Evolutionary conservation across 208 protist species (phyloP), one percentile per base, ranked within the genome.

Genomic region (Strigomonas galati): DNA sequence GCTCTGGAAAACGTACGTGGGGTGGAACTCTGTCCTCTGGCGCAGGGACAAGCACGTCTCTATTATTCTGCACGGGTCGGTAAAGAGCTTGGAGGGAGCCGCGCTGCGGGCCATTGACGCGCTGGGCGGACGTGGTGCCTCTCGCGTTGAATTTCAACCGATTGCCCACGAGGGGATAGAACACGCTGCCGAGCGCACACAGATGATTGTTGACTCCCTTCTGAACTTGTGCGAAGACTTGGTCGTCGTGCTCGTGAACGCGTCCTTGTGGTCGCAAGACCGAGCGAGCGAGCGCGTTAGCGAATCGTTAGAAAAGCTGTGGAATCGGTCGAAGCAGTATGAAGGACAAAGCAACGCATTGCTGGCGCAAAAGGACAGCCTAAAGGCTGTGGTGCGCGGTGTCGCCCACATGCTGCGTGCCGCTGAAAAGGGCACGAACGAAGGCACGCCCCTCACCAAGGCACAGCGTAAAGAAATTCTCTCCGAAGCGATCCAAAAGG

Each of bases 181-280:
- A 23, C 40, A 62, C 4, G 46, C 66, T 0, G 57, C 21, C 21
- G 48, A 30, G 26, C 71, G 67, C 14, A 72, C 64, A 9, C 27
- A 32, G 23, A 44, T 51, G 28, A 69, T 81, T 27, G 64, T 64
- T 0, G 51, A 63, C 28, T 32, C 62, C 0, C 67, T 81, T 43
- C 64, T 59, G 19, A 63, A 71, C 64, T 56, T 85, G 15, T 79
- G 79, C 65, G 79, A 85, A 44, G 72, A 79, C 52, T 62, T 85
- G 52, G 58, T 79, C 15, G 79, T 74, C 7, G 79, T 79, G 49
- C 69, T 81, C 3, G 75, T 81, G 26, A 66, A 76, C 17, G 71
- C 79, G 1, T 79, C 76, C 14, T 28, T 79, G 27, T 85, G 74
- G 76, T 85, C 79, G 0, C 53, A 65, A 26, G 57, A 75, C n/a